Evolutionary conservation across 306 rosid species (phyloP).

Genomic region (Quercus robur): DNA sequence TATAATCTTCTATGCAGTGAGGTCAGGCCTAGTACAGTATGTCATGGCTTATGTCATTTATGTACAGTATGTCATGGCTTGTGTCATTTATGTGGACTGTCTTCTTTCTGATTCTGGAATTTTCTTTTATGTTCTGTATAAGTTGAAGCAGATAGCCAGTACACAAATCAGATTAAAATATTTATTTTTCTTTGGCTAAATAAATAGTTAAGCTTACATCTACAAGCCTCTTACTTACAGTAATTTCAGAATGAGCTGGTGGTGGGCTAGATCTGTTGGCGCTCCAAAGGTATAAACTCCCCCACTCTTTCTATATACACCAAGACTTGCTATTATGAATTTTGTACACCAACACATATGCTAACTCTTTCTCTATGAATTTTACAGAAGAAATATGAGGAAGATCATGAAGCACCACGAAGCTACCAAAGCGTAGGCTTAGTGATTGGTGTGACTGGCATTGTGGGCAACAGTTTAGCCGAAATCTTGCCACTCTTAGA

Average conservation of each 20-base stretch:
- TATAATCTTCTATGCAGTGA: too few species aligned
- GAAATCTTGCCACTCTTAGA: slow-evolving; percentile 71
- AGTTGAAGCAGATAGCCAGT: not conserved
- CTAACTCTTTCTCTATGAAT: too few species aligned
- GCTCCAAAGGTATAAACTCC: slow-evolving; percentile 32
- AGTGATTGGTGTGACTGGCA: slow-evolving; percentile 63
- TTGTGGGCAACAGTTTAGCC: slow-evolving; percentile 76
- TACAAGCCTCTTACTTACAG: not conserved
- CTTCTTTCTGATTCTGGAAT: too few species aligned
- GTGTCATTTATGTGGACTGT: too few species aligned
- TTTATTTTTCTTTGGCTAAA: too few species aligned
- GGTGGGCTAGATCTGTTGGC: slow-evolving; percentile 59
- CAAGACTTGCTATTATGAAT: not conserved
- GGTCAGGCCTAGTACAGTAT: too few species aligned
- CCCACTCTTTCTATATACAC: not conserved
- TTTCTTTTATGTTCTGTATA: too few species aligned
- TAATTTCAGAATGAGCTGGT: slow-evolving; percentile 40
- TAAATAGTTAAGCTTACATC: too few species aligned
- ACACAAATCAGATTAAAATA: not conserved
- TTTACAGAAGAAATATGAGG: slow-evolving; percentile 46
- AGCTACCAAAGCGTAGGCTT: slow-evolving; percentile 47
- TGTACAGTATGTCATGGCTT: too few species aligned
- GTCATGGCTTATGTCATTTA: too few species aligned
- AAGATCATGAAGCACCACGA: slow-evolving; percentile 27
- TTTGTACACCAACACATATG: not conserved